These are phyloP conservation scores for Neonothopanus nambi DNA, from an alignment of 1,284 basidiomycete genomes.

Conservation along the genomic window DNA sequence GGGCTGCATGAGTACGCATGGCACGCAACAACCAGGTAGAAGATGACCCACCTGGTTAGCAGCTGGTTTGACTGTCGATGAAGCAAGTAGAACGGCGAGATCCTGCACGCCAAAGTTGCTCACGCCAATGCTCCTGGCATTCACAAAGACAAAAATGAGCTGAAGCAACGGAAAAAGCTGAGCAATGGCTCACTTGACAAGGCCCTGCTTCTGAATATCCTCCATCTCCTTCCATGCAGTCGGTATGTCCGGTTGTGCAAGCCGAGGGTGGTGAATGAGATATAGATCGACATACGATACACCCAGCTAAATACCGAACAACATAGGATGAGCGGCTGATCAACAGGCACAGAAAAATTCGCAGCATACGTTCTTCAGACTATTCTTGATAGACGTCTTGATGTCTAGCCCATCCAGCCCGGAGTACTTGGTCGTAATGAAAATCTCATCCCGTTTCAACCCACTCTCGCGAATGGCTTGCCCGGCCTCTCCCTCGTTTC, in stretches of 20 bases:
- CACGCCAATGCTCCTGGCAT: constrained; percentile 68
- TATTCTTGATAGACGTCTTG: constrained; percentile 53
- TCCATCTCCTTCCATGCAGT: constrained; percentile 66
- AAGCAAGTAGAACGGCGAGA: constrained; percentile 53
- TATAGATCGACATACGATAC: constrained; percentile 72
- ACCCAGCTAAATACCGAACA: constrained; percentile 46
- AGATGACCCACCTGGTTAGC: constrained; percentile 62
- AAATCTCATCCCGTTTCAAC: constrained; percentile 42
- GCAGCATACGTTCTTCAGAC: constrained; percentile 52
- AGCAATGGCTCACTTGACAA: constrained; percentile 47
- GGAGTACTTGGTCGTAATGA: constrained; percentile 62
- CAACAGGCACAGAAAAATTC: background rate
- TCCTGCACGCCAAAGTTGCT: constrained; percentile 67
- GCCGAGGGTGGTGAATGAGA: constrained; percentile 59
- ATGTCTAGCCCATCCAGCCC: constrained; percentile 54
- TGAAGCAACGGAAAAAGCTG: background rate
- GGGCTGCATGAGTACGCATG: background rate
- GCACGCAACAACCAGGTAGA: background rate
- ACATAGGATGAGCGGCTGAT: background rate
- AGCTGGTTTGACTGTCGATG: constrained; percentile 60
- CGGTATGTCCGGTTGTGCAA: constrained; percentile 52
- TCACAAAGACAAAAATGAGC: background rate
- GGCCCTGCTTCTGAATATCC: constrained; percentile 52
- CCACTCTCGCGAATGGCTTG: constrained; percentile 44
- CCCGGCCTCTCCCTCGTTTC: constrained; percentile 51